Evolutionary conservation across 116 monocot species (phyloP), one percentile per base, ranked within the genome.

Genomic region (Iris pallida): DNA sequence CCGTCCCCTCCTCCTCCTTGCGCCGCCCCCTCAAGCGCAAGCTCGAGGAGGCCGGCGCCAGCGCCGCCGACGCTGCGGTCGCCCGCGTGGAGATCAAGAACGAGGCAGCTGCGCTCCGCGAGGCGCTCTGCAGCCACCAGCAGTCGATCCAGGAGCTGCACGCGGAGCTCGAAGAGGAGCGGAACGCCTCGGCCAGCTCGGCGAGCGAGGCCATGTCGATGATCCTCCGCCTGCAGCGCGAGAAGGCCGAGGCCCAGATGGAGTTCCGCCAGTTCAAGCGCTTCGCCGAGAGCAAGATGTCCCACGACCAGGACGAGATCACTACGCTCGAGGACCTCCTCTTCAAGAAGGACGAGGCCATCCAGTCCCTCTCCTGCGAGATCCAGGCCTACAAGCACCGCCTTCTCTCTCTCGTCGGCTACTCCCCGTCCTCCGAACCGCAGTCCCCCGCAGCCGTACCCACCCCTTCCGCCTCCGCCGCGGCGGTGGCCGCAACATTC

Each of bases 141-240:
- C 69, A 62, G 68, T 75, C 88, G 48, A 80, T 89, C 16, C 77
- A 77, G 66, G 82, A 75, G 6, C 81, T 97, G 8, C 75, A 73
- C 63, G 14, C 64, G 4, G 96, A 97, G 71, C 76, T 97, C 41
- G 92, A 97, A 47, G 87, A 85, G 63, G 96, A 97, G 83, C 78
- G 96, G 15, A 73, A 68, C 66, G 86, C 96, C 13, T 53, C 96
- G 3, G 76, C 92, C n/a, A 68, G 83, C 1, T 89, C 92, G 4
- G 76, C 89, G 2, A 75, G 71, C 68, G 96, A 97, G 77, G 88
- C 96, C 44, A 89, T 97, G 89, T 81, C 96, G 11, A 97, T 97
- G 96, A 97, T 97, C 75, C 89, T 97, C 8, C 84, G 96, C 5
- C 81, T 97, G 4, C 92, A 97, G 81, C 73, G 83, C 10, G 96